Percentiles rank a stretch among this genome's conserved stretches.
phyloP scores from a whole-genome alignment of 2,329 filamentous ascomycete species.

The Exophiala lecanii-corni region DNA sequence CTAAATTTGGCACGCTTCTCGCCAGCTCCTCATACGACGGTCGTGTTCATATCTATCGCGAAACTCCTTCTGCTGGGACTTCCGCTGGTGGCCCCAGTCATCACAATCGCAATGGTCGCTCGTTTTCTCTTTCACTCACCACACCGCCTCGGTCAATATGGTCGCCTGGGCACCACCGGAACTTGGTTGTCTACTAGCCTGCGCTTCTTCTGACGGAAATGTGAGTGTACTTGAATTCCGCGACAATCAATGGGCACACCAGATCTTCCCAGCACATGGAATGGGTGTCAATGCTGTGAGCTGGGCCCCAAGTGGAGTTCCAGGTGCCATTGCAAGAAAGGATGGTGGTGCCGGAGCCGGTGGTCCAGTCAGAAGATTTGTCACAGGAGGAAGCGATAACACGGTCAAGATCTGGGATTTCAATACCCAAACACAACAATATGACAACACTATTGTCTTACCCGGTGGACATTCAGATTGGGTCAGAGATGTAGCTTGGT shows the following conservation, averaged over 20 bases:
- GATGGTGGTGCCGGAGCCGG: constrained; percentile 51
- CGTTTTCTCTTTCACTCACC: constrained; percentile 87
- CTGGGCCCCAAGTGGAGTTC: constrained; percentile 82
- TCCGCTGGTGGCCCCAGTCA: constrained; percentile 26
- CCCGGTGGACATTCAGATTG: constrained; percentile 80
- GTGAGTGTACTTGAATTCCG: constrained; percentile 95
- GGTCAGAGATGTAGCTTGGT: constrained; percentile 97
- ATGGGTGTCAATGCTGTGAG: constrained; percentile 93
- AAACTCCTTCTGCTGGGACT: constrained; percentile 39
- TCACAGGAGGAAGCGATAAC: constrained; percentile 93
- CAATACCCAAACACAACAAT: constrained; percentile 54
- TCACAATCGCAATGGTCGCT: constrained; percentile 64
- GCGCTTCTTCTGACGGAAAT: constrained; percentile 87
- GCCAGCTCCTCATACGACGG: constrained; percentile 94
- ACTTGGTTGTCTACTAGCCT: constrained; percentile 87
- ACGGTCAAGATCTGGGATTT: constrained; percentile 89
- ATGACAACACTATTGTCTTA: constrained; percentile 54
- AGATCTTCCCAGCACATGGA: constrained; percentile 85
- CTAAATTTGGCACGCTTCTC: constrained; percentile 97
- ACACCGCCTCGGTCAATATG: constrained; percentile 95
- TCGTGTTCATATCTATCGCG: constrained; percentile 97
- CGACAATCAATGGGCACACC: constrained; percentile 87
- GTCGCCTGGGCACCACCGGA: constrained; percentile 98
- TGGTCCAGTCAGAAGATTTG: constrained; percentile 69
- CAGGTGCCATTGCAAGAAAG: constrained; percentile 78